Evolutionary conservation across 192 early-diverging fungal species (phyloP), one percentile per base, ranked within the genome.

Genomic region (Podila minutissima): DNA sequence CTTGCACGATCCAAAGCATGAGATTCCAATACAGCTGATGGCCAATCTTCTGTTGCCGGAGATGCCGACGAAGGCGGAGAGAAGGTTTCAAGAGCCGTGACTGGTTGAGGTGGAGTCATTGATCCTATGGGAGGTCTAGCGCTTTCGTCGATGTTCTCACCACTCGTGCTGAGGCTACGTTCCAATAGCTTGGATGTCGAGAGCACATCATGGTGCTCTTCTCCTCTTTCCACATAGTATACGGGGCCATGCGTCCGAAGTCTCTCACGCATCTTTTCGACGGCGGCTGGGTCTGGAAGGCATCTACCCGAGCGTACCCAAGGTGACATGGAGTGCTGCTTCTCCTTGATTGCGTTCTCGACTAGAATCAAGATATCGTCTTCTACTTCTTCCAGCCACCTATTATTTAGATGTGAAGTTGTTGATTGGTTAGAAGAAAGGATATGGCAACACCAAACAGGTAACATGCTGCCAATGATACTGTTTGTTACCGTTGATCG

Each of bases 401-500:
- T 69, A 79, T 3, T 24, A 38, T 46, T 8, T 4, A 22, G 49
- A 1, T 19, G 15, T 41, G 64, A 12, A 59, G n/a, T 19, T 50
- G 19, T 7, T 29, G 33, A 24, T 15, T 22, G 32, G 37, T 20
- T 29, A 41, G 1, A 19, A 5, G 31, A 49, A 19, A n/a, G 29
- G 17, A 22, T 15, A 24, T 2, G 41, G 59, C 17, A 24, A 55
- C 33, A 19, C 19, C 29, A 24, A 15, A 67, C 15, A 53, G 17
- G 17, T 50, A 20, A 19, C 5, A 9, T 31, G 50, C 15, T 32
- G n/a, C 10, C 22, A 66, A 0, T 20, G 64, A 13, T 33, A 13
- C 5, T 20, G 9, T 2, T 15, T 10, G 50, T 67, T 74, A 82
- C 83, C 84, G 69, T 55, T 86, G 76, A 67, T 83, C 82, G 5